These are phyloP conservation scores for Jackrogersella multiformis DNA, from an alignment of 495 filamentous ascomycete genomes.

Conservation along the genomic window DNA sequence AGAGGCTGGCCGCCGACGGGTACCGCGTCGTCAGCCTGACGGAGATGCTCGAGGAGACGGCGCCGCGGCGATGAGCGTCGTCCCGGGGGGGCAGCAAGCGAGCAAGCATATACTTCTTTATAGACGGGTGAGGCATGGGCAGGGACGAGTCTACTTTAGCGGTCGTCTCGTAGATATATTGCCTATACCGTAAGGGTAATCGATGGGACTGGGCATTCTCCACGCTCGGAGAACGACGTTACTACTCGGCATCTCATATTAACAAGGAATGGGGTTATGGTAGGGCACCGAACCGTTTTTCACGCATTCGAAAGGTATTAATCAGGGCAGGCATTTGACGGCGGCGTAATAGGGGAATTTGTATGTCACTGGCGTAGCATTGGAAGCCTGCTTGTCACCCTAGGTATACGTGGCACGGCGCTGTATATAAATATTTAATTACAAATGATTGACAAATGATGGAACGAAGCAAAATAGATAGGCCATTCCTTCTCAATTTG, in stretches of 20 bases:
- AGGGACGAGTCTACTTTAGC: not conserved
- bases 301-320: not conserved
- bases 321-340: not conserved
- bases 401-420: not conserved
- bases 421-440: not conserved
- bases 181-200: too few relatives aligned
- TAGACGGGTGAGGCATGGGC: not conserved
- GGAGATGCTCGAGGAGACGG: constrained; percentile 61
- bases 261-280: not conserved
- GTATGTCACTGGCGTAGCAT: not conserved
- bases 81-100: too few relatives aligned
- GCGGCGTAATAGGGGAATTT: not conserved
- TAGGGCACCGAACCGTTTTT: not conserved
- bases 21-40: constrained; percentile 76
- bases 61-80: constrained; percentile 19
- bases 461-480: not conserved
- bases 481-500: not conserved
- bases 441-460: too few relatives aligned
- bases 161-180: not conserved
- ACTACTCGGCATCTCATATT: not conserved
- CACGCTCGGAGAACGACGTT: not conserved
- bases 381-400: not conserved
- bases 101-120: not conserved
- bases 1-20: constrained; percentile 70
- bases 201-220: too few relatives aligned